Evolutionary conservation across 1,284 basidiomycete genomes (phyloP).

Genomic region (Kwoniella shivajii): DNA sequence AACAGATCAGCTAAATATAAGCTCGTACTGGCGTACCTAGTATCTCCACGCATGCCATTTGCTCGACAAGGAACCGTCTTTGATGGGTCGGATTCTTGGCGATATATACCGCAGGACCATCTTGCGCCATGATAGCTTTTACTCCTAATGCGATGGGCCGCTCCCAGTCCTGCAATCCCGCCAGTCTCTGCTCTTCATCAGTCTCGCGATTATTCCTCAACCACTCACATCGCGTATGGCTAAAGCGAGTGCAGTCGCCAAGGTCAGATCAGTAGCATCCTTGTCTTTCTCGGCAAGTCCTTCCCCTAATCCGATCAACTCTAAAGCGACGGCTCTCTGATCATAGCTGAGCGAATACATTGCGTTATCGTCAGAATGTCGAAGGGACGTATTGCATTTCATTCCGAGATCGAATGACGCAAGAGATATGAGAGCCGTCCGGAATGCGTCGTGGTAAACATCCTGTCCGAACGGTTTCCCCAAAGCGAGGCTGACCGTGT

Average conservation of each 20-base stretch:
- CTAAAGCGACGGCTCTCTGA: slow-evolving; percentile 16
- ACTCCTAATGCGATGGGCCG: slow-evolving; percentile 19
- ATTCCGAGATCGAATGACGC: slow-evolving; percentile 30
- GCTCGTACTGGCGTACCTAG: slow-evolving; percentile 17
- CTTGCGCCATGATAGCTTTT: slow-evolving; percentile 9
- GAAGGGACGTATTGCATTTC: slow-evolving; percentile 9
- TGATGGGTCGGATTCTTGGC: slow-evolving; percentile 6
- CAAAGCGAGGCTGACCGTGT: slow-evolving; percentile 20
- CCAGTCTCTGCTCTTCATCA: slow-evolving; percentile 15
- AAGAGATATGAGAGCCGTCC: slow-evolving; percentile 25
- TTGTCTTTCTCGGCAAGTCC: background rate
- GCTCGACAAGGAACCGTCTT: slow-evolving; percentile 27
- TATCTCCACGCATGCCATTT: slow-evolving; percentile 29
- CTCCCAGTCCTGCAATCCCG: slow-evolving; percentile 23
- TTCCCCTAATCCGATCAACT: slow-evolving; percentile 6
- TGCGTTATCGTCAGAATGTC: slow-evolving; percentile 14
- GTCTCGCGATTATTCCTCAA: background rate
- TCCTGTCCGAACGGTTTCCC: slow-evolving; percentile 20
- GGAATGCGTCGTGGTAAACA: slow-evolving; percentile 24
- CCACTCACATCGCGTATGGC: slow-evolving; percentile 29
- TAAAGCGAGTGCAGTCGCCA: slow-evolving; percentile 20
- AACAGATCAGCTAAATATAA: background rate
- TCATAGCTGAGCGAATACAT: slow-evolving; percentile 23
- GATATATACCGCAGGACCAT: slow-evolving; percentile 22
- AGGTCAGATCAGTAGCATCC: slow-evolving; percentile 18